Base-by-base conservation (phyloP, 2,329 filamentous ascomycete species). In the Nannizziopsis arthrosporioides region DNA sequence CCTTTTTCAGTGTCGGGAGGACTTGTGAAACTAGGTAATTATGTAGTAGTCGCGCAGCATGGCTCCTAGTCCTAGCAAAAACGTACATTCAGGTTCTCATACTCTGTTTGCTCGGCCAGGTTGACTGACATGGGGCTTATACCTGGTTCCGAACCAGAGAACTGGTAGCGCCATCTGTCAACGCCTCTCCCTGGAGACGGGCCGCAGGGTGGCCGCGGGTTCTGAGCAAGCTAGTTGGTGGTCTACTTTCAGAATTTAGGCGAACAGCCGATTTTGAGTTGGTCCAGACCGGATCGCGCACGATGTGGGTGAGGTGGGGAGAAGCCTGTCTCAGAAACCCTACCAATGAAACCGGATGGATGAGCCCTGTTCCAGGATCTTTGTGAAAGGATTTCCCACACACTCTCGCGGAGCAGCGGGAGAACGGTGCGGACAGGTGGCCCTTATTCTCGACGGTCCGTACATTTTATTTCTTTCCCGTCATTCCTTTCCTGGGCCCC, bases 361-460 rank as follows among this genome's bases (percentile, higher is more conserved):
- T 47, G 12, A 31, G 35, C 14, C 10, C 19, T 27, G 32, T 30
- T 15, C 27, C 39, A 48, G 18, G 46, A 48, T 48, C 46, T 48
- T 39, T 42, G 44, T 38, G 44, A 45, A 45, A 31, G 27, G 38
- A 43, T 42, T 48, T 48, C 22, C 22, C 22, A 27, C 22, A 27
- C 22, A 48, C 46, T 34, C 34, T 48, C 32, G 46, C 46, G 46
- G 46, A 40, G 42, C 32, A 8, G 39, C 46, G 46, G 46, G 38
- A 42, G 40, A 39, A 40, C 46, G 42, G 42, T 36, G 30, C 18
- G 30, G 15, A 30, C 31, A 37, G 22, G 22, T 27, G 22, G 22
- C 22, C 22, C 22, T 27, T 27, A 27, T 27, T 27, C 7, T 7
- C 4, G 22, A 27, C 4, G 22, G 22, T 27, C 7, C 22, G 7